These are phyloP conservation scores for Bisporella sp. DNA, from an alignment of 2,329 filamentous ascomycete genomes.

Conservation along the genomic window DNA sequence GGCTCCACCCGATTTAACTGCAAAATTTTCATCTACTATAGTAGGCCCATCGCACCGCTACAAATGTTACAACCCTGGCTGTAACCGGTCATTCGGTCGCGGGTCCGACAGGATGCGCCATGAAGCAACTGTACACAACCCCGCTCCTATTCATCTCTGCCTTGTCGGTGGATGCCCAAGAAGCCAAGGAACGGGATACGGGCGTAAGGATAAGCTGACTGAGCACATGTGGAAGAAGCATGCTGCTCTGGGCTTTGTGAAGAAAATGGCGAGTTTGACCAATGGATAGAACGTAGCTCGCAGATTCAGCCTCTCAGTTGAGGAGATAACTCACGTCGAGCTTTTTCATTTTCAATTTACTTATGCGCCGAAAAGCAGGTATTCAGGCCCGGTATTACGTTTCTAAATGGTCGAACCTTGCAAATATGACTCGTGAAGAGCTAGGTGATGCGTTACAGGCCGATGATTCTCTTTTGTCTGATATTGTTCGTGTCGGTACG, in stretches of 20 bases:
- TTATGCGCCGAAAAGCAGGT: not conserved
- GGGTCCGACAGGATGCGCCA: too few species aligned
- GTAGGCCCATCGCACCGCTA: too few species aligned
- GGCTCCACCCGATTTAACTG: too few species aligned
- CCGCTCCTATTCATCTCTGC: constrained; percentile 9
- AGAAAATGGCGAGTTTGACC: too few species aligned
- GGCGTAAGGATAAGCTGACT: constrained; percentile 8
- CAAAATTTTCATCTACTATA: too few species aligned
- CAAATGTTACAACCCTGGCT: too few species aligned
- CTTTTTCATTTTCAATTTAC: not conserved
- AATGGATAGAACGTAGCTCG: too few species aligned
- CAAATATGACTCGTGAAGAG: not conserved
- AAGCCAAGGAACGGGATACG: constrained; percentile 3
- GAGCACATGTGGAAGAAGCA: constrained; percentile 12
- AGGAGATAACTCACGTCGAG: not conserved
- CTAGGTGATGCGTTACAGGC: not conserved
- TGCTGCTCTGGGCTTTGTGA: not conserved
- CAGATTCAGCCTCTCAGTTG: too few species aligned
- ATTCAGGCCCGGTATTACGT: not conserved
- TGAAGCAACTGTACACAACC: too few species aligned
- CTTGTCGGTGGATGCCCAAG: constrained; percentile 5
- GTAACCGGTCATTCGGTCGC: too few species aligned
- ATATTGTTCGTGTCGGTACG: not conserved
- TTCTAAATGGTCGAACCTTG: not conserved
- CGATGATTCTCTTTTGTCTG: not conserved